Percentiles rank a stretch among this genome's conserved stretches.
phyloP scores from a whole-genome alignment of 148 eudicot species.

The Rhododendron mucronatum region DNA sequence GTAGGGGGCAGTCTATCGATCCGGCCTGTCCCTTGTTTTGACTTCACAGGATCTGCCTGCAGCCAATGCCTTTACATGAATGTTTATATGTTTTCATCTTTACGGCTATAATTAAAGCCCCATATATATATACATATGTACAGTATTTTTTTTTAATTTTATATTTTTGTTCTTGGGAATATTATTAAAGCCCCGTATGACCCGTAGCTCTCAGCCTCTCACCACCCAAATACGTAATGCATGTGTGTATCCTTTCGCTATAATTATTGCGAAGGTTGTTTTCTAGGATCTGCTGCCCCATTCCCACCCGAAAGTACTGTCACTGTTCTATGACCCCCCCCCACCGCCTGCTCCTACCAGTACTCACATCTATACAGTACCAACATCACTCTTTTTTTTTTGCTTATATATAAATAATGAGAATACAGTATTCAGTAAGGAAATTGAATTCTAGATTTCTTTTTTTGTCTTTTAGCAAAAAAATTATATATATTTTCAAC shows the following conservation, averaged over 20 bases:
- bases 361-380: too few relatives aligned
- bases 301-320: neutral
- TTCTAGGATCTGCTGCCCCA: constrained; percentile 4
- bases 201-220: neutral
- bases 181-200: neutral
- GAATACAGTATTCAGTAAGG: too few relatives aligned
- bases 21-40: neutral
- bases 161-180: too few relatives aligned
- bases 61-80: neutral
- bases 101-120: neutral
- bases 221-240: neutral
- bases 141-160: too few relatives aligned
- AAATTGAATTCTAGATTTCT: too few relatives aligned
- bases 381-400: too few relatives aligned
- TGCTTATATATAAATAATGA: too few relatives aligned
- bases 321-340: neutral
- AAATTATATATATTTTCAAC: too few relatives aligned
- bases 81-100: neutral
- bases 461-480: too few relatives aligned
- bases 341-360: too few relatives aligned
- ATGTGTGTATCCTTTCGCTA: neutral
- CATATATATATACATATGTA: neutral
- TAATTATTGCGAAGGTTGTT: neutral
- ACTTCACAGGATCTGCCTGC: neutral
- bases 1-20: neutral